These are phyloP conservation scores for Sequoia sempervirens DNA, from an alignment of 75 land plant species.

Conservation along the genomic window DNA sequence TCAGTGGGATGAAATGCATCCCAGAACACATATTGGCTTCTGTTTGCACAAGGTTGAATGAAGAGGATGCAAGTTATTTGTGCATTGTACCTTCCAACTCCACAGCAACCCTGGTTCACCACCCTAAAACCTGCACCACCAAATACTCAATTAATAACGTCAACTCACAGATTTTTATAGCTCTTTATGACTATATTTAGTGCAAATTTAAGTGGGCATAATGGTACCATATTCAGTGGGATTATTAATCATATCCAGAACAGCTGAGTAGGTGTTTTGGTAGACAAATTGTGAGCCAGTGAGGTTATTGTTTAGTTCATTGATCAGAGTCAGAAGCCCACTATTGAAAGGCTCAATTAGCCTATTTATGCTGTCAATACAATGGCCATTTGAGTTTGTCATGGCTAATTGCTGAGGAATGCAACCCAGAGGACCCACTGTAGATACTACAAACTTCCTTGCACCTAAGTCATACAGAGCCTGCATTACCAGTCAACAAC, in stretches of 20 bases:
- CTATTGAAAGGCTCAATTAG: background rate
- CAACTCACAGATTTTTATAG: background rate
- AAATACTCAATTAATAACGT: background rate
- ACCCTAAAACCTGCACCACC: conserved; percentile 45
- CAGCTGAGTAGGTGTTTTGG: background rate
- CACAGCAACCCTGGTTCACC: conserved; percentile 69
- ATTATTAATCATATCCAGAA: background rate
- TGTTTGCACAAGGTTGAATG: conserved; percentile 45
- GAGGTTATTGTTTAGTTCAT: background rate
- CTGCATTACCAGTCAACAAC: conserved; percentile 24
- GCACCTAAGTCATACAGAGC: conserved; percentile 79
- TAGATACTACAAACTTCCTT: conserved; percentile 52
- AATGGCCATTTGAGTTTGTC: background rate
- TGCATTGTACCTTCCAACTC: conserved; percentile 75
- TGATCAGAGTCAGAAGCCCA: background rate
- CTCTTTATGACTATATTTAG: background rate
- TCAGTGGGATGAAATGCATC: conserved; percentile 88
- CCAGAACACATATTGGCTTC: conserved; percentile 69
- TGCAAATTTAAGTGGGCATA: background rate
- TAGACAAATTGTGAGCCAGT: background rate
- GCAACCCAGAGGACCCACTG: conserved; percentile 80
- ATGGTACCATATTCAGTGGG: background rate
- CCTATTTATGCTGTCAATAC: background rate
- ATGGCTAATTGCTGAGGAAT: conserved; percentile 11
- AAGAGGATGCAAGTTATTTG: conserved; percentile 59